Percentiles rank a stretch among this genome's conserved stretches.
Evolutionary conservation across 108 stramenopile genomes (phyloP).

Genomic region (Ochromonas danica): DNA sequence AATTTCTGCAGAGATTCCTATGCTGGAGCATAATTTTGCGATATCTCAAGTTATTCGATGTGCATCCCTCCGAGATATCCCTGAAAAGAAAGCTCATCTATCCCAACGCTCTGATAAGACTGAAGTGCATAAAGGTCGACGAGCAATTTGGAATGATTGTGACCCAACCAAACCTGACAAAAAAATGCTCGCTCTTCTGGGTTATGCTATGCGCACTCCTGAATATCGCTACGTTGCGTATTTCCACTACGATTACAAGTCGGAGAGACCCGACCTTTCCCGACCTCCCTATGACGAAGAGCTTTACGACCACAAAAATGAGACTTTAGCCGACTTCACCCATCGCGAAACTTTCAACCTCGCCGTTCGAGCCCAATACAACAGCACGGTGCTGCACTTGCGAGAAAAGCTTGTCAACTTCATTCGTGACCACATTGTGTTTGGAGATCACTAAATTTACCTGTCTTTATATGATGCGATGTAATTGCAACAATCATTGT

Average conservation of each 20-base stretch:
- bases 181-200: neutral
- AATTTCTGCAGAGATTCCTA: slow-evolving; percentile 11
- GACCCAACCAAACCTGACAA: neutral
- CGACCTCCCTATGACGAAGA: slow-evolving; percentile 11
- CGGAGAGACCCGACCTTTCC: neutral
- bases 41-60: slow-evolving; percentile 5
- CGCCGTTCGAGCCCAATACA: neutral
- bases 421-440: slow-evolving; percentile 1
- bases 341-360: slow-evolving; percentile 28
- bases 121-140: neutral
- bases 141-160: slow-evolving; percentile 23
- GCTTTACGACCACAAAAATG: slow-evolving; percentile 26
- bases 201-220: slow-evolving; percentile 31
- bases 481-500: no score
- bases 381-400: neutral
- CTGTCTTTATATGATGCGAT: no score
- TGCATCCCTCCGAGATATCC: neutral
- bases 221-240: slow-evolving; percentile 25
- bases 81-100: neutral
- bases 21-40: slow-evolving; percentile 20
- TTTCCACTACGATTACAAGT: neutral
- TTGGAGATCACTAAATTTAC: neutral
- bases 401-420: slow-evolving; percentile 4
- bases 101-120: neutral
- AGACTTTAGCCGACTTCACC: slow-evolving; percentile 22